phyloP scores from a whole-genome alignment of 163 green algal genomes.

The Smithsoniella earleae region DNA sequence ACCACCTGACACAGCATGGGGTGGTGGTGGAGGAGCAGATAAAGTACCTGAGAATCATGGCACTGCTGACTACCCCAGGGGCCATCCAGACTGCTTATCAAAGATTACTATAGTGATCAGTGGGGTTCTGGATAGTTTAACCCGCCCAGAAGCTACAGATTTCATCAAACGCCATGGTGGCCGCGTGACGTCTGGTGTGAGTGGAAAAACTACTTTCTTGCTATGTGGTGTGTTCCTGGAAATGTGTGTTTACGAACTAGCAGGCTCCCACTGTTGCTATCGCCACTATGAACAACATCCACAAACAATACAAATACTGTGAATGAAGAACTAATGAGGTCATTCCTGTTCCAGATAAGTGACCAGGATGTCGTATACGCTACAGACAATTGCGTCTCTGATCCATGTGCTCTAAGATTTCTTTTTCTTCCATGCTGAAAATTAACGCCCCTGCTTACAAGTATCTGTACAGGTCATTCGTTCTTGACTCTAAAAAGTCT shows the following conservation, averaged over 20 bases:
- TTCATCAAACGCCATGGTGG: constrained; percentile 82
- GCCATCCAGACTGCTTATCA: constrained; percentile 76
- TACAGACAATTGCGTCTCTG: no score
- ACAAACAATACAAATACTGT: no score
- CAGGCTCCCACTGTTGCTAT: background rate
- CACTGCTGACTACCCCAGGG: constrained; percentile 33
- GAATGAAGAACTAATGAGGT: no score
- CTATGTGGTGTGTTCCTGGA: constrained; percentile 28
- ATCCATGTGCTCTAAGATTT: no score
- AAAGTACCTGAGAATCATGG: constrained; percentile 33
- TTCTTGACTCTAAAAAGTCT: no score
- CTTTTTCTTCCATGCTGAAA: no score
- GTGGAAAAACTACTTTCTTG: constrained; percentile 79
- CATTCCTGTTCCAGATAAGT: no score
- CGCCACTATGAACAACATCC: background rate
- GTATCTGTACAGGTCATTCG: no score
- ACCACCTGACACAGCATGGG: constrained; percentile 40
- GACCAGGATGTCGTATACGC: no score
- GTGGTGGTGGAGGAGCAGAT: constrained; percentile 38
- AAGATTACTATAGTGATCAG: constrained; percentile 82
- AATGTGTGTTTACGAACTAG: background rate
- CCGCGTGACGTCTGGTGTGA: constrained; percentile 58
- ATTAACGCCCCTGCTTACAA: no score
- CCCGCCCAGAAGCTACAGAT: constrained; percentile 62
- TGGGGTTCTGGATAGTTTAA: constrained; percentile 69